Conservation (phyloP, 1,284 basidiomycete species). For the Heterobasidion annosum region DNA sequence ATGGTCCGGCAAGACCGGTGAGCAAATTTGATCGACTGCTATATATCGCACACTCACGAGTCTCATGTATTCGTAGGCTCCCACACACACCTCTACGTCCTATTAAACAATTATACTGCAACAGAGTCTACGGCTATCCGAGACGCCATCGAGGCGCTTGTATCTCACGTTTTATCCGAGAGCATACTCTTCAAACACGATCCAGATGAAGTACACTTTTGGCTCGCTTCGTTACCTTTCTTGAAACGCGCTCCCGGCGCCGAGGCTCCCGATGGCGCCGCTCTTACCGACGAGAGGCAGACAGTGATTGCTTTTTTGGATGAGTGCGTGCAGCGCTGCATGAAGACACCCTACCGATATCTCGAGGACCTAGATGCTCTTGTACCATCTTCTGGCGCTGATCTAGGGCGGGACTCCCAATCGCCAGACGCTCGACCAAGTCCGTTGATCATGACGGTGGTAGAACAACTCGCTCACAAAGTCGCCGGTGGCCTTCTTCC, state of each 20-base stretch:
- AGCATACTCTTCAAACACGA: constrained; percentile 83
- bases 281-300: constrained; percentile 49
- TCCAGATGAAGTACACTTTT: constrained; percentile 61
- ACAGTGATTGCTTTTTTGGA: constrained; percentile 73
- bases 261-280: constrained; percentile 40
- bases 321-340: constrained; percentile 77
- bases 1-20: constrained; percentile 70
- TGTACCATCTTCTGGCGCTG: constrained; percentile 4
- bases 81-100: constrained; percentile 53
- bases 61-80: constrained; percentile 11
- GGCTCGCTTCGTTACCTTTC: constrained; percentile 58
- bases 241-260: constrained; percentile 25
- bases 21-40: constrained; percentile 11
- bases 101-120: constrained; percentile 55
- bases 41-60: background rate
- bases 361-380: constrained; percentile 58
- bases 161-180: constrained; percentile 52
- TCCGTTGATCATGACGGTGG: constrained; percentile 66
- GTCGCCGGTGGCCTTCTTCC: constrained; percentile 41
- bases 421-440: constrained; percentile 31
- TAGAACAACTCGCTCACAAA: constrained; percentile 71
- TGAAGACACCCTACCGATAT: constrained; percentile 84
- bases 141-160: constrained; percentile 43
- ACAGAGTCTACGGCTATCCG: constrained; percentile 45
- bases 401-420: background rate